Evolutionary conservation across 495 filamentous ascomycete genomes (phyloP), one percentile per base, ranked within the genome.

Genomic region (Podospora tetraspora): DNA sequence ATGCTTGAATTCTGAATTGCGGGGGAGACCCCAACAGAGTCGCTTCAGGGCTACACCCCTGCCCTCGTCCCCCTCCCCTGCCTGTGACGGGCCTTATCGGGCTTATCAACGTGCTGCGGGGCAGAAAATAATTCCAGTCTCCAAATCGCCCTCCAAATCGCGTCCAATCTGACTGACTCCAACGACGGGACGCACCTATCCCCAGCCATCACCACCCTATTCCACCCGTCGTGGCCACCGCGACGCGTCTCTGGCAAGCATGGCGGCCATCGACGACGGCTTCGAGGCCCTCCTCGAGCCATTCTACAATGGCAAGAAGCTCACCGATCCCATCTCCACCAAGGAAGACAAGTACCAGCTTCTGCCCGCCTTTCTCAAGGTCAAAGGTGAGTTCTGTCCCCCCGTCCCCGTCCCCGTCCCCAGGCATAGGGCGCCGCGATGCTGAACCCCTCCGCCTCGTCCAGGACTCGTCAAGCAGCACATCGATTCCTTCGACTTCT

Each of bases 401-500:
- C 12, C 12, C 34, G 13, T 13, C 34, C 34, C 27, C 27, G 27
- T 27, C 1, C 9, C 30, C 30, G 2, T 32, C 30, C 30, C 30
- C 9, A 32, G 30, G 9, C 30, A 32, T 32, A 19, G 23, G 57
- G 56, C 10, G 30, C 30, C 21, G 63, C 32, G 16, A 29, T 69
- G 62, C 74, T 75, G 67, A 76, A 76, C 67, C 16, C 19, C 30
- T 24, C 25, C 11, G 12, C 57, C 19, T 3, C 16, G 0, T 56
- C 63, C 63, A 75, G 68, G 70, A 11, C 72, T 69, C 32, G 68
- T 70, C 69, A 84, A 82, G 78, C 95, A 99, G 78, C 94, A 77
- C 66, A 77, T 98, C 78, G 96, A 99, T 80, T 98, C 95, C 32
- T 99, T 91, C 85, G 96, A 99, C 79, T 96, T 91, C 78, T 97